Evolutionary conservation across 352 stramenopile species (phyloP), one percentile per base, ranked within the genome.

Genomic region (Globisporangium paroecandrum): DNA sequence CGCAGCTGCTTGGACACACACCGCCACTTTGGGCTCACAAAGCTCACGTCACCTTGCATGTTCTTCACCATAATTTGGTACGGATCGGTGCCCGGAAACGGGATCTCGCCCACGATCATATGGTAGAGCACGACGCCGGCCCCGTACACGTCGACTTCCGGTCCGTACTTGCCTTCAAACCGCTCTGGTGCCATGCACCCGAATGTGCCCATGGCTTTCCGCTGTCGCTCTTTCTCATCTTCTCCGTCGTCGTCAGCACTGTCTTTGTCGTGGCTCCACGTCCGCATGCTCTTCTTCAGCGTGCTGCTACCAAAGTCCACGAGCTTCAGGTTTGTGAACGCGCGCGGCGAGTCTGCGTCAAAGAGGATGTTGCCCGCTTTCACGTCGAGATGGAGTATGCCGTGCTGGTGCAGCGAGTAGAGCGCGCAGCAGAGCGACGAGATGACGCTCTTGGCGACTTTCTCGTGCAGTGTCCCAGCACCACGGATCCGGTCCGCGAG

Each of bases 301-400:
- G 64, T 61, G 10, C 76, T 81, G 68, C 77, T 88, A 15, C 83
- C 83, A 69, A 91, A 91, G 66, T 89, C 83, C 58, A 89, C 74
- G 59, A 91, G 77, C 68, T 91, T 91, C 38, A 91, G 65, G 54
- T 85, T 83, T 20, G 63, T 61, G 54, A 89, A 87, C 47, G 66
- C 71, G 36, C 65, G 65, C 3, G 62, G 62, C 27, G 63, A 67
- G 29, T 77, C 69, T 9, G 72, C 67, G 63, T 91, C 83, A 32
- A 91, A 91, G 12, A 91, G 61, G 51, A 89, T 80, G 64, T 91
- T 91, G 43, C 69, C 76, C 4, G 81, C 77, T 66, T 89, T 91
- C 51, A 91, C 72, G 65, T 91, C 81, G 59, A 91, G 63, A 55
- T 89, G 83, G 32, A 91, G 67, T 22, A 91, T 75, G 32, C 71